Base-by-base conservation (phyloP, 1,139 yeast genomes). In the Candida gigantensis region DNA sequence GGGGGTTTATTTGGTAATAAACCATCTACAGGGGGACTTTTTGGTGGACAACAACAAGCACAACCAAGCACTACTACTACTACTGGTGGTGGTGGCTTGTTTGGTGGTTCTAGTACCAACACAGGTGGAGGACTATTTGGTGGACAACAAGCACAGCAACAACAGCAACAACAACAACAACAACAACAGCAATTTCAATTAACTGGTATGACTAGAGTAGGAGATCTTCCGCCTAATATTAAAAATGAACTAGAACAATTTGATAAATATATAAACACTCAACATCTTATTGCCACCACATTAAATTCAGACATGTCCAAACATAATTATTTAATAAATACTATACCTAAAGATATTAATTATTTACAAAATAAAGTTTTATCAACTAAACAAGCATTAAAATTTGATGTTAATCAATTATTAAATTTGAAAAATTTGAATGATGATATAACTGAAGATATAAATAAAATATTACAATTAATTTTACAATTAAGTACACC, bases 261-360 rank as follows among this genome's bases (percentile, higher is more conserved):
- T 40, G 96, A 92, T 58, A 77, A 79, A 37, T 90, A 88, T 56
- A 88, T 92, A 44, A 85, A 82, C 47, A 77, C 81, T 26, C 97
- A 92, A 62, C 86, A 84, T 39, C 77, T 84, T 41, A 84, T 86
- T 36, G 84, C 95, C 5, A 92, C 88, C 30, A 85, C 85, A 33
- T 68, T 92, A 42, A 79, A 81, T 45, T 74, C 81, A 16, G 84
- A 81, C 44, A 68, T 75, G 40, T 66, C 66, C 10, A 78, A 77
- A 24, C 96, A 89, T 49, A 75, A 78, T 35, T 83, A 80, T 40
- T 68, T 85, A 32, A 78, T 92, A 30, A 77, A 76, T 23, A 82
- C 95, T 38, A 83, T 92, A 32, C 96, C 97, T 11, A 75, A 86
- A 42, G 98, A 94, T 55, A 83, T 87, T 26, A 79, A 77, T 47